phyloP scores from a whole-genome alignment of 2,329 filamentous ascomycete species.

The Dothiorella sarmentorum region DNA sequence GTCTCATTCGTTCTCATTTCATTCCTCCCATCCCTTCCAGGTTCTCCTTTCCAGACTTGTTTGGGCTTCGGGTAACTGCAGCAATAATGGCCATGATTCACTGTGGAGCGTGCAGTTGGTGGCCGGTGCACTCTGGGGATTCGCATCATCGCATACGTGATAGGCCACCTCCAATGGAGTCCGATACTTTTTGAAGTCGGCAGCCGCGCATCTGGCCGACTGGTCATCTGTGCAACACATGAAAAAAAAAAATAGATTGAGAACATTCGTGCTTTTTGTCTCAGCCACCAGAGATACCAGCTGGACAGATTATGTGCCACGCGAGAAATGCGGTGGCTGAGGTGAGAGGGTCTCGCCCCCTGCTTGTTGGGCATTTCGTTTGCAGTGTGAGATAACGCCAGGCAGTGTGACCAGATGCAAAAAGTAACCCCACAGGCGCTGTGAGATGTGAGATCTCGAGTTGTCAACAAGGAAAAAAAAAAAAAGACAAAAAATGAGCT shows the following conservation, averaged over 20 bases:
- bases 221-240: background rate
- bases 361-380: background rate
- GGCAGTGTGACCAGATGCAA: background rate
- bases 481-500: background rate
- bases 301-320: background rate
- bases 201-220: background rate
- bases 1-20: background rate
- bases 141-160: background rate
- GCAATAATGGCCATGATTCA: background rate
- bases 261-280: background rate
- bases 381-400: background rate
- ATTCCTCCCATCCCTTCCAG: background rate
- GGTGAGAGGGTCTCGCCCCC: conserved; percentile 1
- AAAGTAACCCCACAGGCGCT: too few relatives aligned
- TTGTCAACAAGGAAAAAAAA: background rate
- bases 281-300: background rate
- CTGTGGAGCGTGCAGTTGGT: background rate
- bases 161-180: background rate
- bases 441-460: background rate
- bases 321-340: conserved; percentile 6
- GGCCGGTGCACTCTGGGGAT: background rate
- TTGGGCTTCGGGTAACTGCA: background rate
- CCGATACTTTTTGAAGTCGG: background rate
- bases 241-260: background rate
- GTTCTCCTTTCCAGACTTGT: background rate